Evolutionary conservation across 2,329 filamentous ascomycete genomes (phyloP).

Genomic region (Ceratocystis lukuohia): DNA sequence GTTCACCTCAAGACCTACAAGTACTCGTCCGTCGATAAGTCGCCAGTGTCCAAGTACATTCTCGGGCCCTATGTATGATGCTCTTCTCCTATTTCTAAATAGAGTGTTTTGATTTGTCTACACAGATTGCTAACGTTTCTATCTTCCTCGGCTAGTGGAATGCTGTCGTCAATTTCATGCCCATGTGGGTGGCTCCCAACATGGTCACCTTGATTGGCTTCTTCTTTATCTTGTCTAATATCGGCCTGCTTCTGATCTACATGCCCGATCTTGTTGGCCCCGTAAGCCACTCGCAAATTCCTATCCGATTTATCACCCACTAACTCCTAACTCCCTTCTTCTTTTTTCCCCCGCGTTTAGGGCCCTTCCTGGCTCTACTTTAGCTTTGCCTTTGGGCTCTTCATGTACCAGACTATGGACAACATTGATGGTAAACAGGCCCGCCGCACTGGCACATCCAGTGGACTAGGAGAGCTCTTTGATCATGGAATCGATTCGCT

Average conservation of each 20-base stretch:
- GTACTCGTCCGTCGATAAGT: constrained; percentile 95
- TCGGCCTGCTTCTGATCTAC: constrained; percentile 57
- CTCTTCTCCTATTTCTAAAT: no score
- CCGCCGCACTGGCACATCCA: constrained; percentile 84
- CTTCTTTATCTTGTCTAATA: constrained; percentile 80
- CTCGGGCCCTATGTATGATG: constrained; percentile 79
- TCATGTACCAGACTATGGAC: constrained; percentile 99
- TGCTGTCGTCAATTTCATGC: constrained; percentile 79
- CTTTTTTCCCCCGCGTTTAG: constrained; percentile 29
- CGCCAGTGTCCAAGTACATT: constrained; percentile 82
- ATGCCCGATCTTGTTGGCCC: constrained; percentile 87
- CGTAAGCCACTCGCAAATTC: constrained; percentile 36
- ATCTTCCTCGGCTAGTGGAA: constrained; percentile 59
- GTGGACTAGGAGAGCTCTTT: constrained; percentile 88
- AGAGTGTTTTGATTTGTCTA: neutral
- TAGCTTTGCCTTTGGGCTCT: constrained; percentile 87
- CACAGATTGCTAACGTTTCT: neutral
- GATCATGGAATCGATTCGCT: constrained; percentile 97
- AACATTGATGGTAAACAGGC: constrained; percentile 98
- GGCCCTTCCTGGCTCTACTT: constrained; percentile 87
- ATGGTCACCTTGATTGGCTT: constrained; percentile 95
- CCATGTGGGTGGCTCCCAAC: constrained; percentile 93
- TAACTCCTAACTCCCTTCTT: constrained; percentile 17
- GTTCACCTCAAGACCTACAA: constrained; percentile 90
- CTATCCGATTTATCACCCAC: constrained; percentile 11